phyloP scores from a whole-genome alignment of 2,329 filamentous ascomycete species.

The Fusarium brevicatenulatum region DNA sequence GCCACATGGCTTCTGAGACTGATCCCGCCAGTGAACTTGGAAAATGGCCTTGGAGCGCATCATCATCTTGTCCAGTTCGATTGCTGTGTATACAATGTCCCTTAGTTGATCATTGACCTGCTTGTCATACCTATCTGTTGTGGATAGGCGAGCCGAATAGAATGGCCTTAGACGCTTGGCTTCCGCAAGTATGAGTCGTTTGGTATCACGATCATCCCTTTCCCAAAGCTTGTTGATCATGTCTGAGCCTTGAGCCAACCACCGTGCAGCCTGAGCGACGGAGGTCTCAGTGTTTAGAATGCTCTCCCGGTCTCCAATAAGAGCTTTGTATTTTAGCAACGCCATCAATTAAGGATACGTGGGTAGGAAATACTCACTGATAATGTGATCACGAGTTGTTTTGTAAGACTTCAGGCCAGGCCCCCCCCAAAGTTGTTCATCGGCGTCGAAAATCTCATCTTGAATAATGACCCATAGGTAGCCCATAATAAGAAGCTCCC shows the following conservation, averaged over 20 bases:
- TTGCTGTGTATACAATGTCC: not conserved
- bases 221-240: not conserved
- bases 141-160: fast-evolving
- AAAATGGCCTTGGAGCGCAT: conserved; percentile 24
- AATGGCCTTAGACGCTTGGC: not conserved
- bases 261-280: not conserved
- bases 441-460: not conserved
- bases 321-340: too few species aligned
- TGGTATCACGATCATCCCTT: fast-evolving
- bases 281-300: too few species aligned
- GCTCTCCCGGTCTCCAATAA: too few species aligned
- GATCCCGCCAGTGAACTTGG: not conserved
- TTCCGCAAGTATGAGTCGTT: not conserved
- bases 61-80: conserved; percentile 17
- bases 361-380: conserved; percentile 12
- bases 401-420: too few species aligned
- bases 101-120: not conserved
- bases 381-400: fast-evolving
- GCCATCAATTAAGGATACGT: too few species aligned
- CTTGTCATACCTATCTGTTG: fast-evolving
- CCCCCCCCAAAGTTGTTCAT: not conserved
- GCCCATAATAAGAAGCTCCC: not conserved
- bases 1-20: fast-evolving
- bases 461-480: conserved; percentile 7
- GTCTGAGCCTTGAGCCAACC: conserved; percentile 7